Base-by-base conservation (phyloP, 768 basidiomycete species). In the Cyclocybe cylindracea region DNA sequence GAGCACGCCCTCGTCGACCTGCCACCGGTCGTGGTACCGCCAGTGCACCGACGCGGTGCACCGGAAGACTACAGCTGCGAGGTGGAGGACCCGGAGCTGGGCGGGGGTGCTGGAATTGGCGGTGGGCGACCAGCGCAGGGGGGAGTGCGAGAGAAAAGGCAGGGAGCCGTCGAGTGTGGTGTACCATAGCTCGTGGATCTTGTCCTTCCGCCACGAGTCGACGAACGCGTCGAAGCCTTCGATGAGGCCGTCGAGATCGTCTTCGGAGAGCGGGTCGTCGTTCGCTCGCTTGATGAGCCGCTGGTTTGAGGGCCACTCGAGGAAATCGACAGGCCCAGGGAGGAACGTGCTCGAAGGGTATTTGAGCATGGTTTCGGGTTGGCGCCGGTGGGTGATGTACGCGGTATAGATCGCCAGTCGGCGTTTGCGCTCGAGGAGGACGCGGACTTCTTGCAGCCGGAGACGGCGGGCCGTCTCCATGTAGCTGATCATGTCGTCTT, bases 11-110 rank as follows among this genome's bases (percentile, higher is more conserved):
- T 59, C 55, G 16, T 55, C 54, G 6, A 39, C 37, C 5, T 53
- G 29, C 48, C 57, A 52, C 38, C 33, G 36, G 2, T 50, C 19
- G 3, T 57, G 34, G 16, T 54, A 58, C 10, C 11, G 7, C 16
- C 32, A 48, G 39, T 58, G 59, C 11, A 37, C 18, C 2, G 16
- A 5, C 6, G 48, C 39, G 10, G 39, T 61, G 49, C 70, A 72
- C 1, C 50, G 55, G 48, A 72, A 69, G 19, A 72, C 70, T 24
- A 61, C 61, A 10, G 54, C 50, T 6, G 69, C 71, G 2, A 63
- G 58, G 37, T 55, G 37, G 16, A 61, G 37, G 24, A 5, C 5
- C 24, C 24, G 24, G 24, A 24, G 24, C 24, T 24, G 24, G 24
- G 24, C 24, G 24, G 24, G 24, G 24, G 24, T 24, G 24, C 5